Evolutionary conservation across 768 basidiomycete genomes (phyloP).

Genomic region (Lentinula lateritia): DNA sequence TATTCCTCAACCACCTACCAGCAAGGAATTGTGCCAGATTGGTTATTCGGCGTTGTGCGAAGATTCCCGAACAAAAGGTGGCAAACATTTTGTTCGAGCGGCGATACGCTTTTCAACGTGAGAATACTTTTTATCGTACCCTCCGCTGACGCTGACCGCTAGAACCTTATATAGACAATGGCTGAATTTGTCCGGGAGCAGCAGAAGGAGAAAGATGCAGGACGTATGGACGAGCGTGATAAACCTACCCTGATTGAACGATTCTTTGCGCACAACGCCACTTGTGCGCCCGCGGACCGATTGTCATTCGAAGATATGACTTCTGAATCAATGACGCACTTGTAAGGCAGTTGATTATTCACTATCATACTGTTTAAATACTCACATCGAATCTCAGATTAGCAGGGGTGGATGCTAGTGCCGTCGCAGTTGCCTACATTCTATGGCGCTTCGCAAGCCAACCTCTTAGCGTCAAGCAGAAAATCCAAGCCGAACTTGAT

Average conservation of each 20-base stretch:
- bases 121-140: background rate
- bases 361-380: background rate
- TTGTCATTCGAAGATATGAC: slow-evolving; percentile 72
- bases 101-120: slow-evolving; percentile 26
- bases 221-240: slow-evolving; percentile 47
- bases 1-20: slow-evolving; percentile 20
- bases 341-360: slow-evolving; percentile 37
- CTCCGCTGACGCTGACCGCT: background rate
- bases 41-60: slow-evolving; percentile 68
- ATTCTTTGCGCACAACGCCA: slow-evolving; percentile 56
- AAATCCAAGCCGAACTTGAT: slow-evolving; percentile 69
- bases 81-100: slow-evolving; percentile 74
- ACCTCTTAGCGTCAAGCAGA: slow-evolving; percentile 52
- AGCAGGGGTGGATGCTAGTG: slow-evolving; percentile 74
- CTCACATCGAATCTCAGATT: slow-evolving; percentile 38
- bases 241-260: slow-evolving; percentile 64
- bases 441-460: slow-evolving; percentile 76
- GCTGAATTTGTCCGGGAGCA: slow-evolving; percentile 68
- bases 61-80: slow-evolving; percentile 64
- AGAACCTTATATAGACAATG: slow-evolving; percentile 44
- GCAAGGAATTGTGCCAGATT: slow-evolving; percentile 65
- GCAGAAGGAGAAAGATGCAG: slow-evolving; percentile 59
- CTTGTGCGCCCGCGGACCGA: slow-evolving; percentile 29
- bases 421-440: slow-evolving; percentile 66
- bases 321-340: slow-evolving; percentile 76